phyloP scores from a whole-genome alignment of 495 filamentous ascomycete species.

The Penicillium paxilli region DNA sequence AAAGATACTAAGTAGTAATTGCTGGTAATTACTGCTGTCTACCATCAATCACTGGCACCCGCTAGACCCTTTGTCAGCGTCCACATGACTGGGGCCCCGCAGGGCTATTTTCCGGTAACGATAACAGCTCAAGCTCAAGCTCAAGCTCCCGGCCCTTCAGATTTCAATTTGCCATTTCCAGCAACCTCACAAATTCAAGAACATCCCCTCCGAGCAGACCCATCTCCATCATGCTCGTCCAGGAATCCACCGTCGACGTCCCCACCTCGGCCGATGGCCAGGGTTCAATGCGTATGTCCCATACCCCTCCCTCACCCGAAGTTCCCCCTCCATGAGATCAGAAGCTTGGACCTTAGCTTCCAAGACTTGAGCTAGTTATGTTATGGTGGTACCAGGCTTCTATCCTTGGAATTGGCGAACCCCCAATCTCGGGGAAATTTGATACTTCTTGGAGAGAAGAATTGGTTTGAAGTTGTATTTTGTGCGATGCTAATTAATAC shows the following conservation, averaged over 20 bases:
- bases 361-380: too few species aligned
- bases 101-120: conserved; percentile 8
- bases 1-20: too few species aligned
- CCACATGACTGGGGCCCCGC: conserved; percentile 20
- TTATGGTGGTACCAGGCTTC: too few species aligned
- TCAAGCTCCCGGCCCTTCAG: background rate
- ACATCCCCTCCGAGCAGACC: background rate
- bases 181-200: background rate
- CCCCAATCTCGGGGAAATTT: too few species aligned
- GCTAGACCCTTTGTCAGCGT: conserved; percentile 9
- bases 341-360: too few species aligned
- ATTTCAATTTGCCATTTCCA: background rate
- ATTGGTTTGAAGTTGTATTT: background rate
- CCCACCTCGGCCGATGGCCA: conserved; percentile 62
- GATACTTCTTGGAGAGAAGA: background rate
- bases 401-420: too few species aligned
- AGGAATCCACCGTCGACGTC: conserved; percentile 67
- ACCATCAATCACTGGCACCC: background rate
- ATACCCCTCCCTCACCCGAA: conserved; percentile 19
- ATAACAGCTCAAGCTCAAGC: background rate
- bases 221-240: conserved; percentile 60
- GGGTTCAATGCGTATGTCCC: conserved; percentile 59
- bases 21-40: too few species aligned
- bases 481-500: background rate
- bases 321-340: background rate